A percentile compares a stretch with the other conserved stretches of the same genome.
phyloP scores from a whole-genome alignment of 2,329 filamentous ascomycete species.

The Ophidiomyces ophidiicola region DNA sequence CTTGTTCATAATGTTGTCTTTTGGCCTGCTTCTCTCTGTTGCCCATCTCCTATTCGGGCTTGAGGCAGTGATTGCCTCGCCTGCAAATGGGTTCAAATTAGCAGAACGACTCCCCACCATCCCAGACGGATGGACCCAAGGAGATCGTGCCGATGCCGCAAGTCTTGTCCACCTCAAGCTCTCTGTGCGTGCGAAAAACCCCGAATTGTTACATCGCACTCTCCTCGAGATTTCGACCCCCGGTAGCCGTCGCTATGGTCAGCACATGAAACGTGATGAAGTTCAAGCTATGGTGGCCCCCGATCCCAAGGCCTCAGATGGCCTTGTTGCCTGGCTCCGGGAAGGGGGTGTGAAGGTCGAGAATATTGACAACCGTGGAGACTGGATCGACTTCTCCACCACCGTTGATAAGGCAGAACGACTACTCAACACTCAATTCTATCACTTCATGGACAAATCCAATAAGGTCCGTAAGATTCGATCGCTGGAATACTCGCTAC shows the following conservation, averaged over 20 bases:
- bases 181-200: slow-evolving; percentile 39
- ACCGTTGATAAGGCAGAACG: slow-evolving; percentile 11
- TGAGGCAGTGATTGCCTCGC: slow-evolving; percentile 2
- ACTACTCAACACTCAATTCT: slow-evolving; percentile 12
- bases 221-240: slow-evolving; percentile 52
- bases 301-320: slow-evolving; percentile 35
- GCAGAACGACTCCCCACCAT: slow-evolving; percentile 16
- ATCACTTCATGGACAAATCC: slow-evolving; percentile 9
- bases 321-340: slow-evolving; percentile 46
- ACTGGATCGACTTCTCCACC: slow-evolving; percentile 48
- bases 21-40: slow-evolving; percentile 5
- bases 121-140: slow-evolving; percentile 27
- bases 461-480: slow-evolving; percentile 34
- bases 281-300: slow-evolving; percentile 45
- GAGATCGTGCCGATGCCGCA: slow-evolving; percentile 21
- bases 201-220: slow-evolving; percentile 44
- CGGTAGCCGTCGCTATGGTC: slow-evolving; percentile 46
- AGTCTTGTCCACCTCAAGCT: slow-evolving; percentile 39
- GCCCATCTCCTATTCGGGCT: slow-evolving; percentile 4
- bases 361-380: slow-evolving; percentile 40
- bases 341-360: slow-evolving; percentile 37
- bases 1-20: slow-evolving; percentile 3
- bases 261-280: slow-evolving; percentile 49
- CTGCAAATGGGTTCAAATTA: slow-evolving; percentile 7
- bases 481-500: slow-evolving; percentile 50